phyloP scores from a whole-genome alignment of 805 yeast genomes.

The Candida xyloterini region DNA sequence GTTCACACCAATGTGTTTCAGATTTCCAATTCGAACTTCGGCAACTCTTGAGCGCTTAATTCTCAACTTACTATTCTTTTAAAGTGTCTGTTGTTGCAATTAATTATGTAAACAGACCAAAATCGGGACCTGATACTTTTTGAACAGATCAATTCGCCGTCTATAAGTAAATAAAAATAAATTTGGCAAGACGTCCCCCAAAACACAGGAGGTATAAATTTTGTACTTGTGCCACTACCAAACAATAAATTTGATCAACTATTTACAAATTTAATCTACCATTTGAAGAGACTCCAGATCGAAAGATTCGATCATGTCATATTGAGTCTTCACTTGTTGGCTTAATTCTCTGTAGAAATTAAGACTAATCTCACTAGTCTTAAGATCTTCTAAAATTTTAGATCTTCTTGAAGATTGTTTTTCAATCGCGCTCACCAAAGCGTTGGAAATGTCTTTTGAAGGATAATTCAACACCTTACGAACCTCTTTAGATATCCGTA shows the following conservation, averaged over 20 bases:
- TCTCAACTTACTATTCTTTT: not conserved
- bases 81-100: not conserved
- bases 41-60: not conserved
- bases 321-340: constrained; percentile 24
- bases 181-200: not conserved
- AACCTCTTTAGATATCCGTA: constrained; percentile 77
- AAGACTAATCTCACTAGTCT: constrained; percentile 53
- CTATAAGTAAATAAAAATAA: not conserved
- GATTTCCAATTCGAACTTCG: not conserved
- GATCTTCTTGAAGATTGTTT: constrained; percentile 56
- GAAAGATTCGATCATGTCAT: constrained; percentile 15
- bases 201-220: not conserved
- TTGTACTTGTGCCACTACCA: constrained; percentile 4
- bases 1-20: constrained; percentile 4
- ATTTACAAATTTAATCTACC: constrained; percentile 8
- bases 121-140: constrained; percentile 1
- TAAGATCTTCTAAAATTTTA: constrained; percentile 48
- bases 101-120: not conserved
- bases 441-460: constrained; percentile 71
- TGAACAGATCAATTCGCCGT: constrained; percentile 14
- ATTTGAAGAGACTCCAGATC: constrained; percentile 15
- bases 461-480: constrained; percentile 80
- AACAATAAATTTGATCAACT: not conserved
- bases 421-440: constrained; percentile 65
- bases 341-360: constrained; percentile 50